phyloP scores from a whole-genome alignment of 176 grass and related monocot species.

The Alloteropsis semialata region DNA sequence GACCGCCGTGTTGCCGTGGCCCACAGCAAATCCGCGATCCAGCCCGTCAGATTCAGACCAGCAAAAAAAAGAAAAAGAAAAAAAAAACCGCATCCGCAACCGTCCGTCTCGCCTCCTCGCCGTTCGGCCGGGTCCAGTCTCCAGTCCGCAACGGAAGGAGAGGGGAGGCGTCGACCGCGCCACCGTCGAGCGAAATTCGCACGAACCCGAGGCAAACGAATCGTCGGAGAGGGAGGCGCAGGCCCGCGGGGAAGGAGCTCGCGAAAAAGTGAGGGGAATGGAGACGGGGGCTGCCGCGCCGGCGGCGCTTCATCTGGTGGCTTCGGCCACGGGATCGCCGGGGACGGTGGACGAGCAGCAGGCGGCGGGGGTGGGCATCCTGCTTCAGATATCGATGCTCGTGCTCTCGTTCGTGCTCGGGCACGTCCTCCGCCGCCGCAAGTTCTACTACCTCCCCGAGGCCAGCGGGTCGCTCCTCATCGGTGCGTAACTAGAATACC shows the following conservation, averaged over 20 bases:
- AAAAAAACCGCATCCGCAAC: background rate
- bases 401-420: slow-evolving; percentile 88
- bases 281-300: background rate
- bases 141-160: slow-evolving; percentile 5
- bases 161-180: background rate
- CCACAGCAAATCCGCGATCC: background rate
- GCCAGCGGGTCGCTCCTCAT: slow-evolving; percentile 93
- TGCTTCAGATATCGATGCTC: slow-evolving; percentile 96
- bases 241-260: background rate
- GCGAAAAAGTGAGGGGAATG: background rate
- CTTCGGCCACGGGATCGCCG: slow-evolving; percentile 4
- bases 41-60: background rate
- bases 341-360: slow-evolving; percentile 72
- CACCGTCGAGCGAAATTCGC: background rate
- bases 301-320: slow-evolving; percentile 20
- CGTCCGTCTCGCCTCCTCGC: background rate
- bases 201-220: background rate
- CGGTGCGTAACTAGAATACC: slow-evolving; percentile 26
- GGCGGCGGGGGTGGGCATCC: slow-evolving; percentile 87
- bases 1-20: background rate
- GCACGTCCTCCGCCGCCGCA: slow-evolving; percentile 80
- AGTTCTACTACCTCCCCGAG: slow-evolving; percentile 89
- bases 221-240: background rate
- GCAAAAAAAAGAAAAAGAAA: no score
- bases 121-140: background rate